Conservation (phyloP, 2,329 filamentous ascomycete genomes). For the Chaetothyriales sp. region DNA sequence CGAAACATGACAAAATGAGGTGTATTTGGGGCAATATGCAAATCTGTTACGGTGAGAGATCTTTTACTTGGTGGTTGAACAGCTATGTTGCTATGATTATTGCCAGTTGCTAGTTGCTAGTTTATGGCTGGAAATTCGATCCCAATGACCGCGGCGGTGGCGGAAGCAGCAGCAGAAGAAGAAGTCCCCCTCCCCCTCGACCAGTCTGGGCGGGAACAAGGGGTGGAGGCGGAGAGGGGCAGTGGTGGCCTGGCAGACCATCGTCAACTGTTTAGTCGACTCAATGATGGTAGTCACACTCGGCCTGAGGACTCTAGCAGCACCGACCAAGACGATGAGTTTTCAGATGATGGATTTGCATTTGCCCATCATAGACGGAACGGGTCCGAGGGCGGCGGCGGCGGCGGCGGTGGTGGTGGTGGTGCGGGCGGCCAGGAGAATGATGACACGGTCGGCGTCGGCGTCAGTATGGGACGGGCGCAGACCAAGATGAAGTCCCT, state of each 20-base stretch:
- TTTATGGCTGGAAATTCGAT: too few species aligned
- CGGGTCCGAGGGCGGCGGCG: too few species aligned
- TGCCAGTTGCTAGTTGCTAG: too few species aligned
- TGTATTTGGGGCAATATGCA: too few species aligned
- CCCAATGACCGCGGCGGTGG: too few species aligned
- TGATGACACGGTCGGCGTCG: constrained; percentile 30
- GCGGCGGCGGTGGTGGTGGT: too few species aligned
- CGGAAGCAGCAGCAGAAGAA: too few species aligned
- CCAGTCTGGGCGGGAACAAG: neutral
- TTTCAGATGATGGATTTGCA: neutral
- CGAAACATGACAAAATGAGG: too few species aligned
- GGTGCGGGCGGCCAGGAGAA: neutral
- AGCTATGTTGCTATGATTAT: too few species aligned
- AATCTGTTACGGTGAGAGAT: too few species aligned
- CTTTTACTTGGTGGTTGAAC: too few species aligned
- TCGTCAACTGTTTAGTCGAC: neutral
- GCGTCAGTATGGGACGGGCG: constrained; percentile 42
- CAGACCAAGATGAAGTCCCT: constrained; percentile 43
- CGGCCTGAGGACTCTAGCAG: neutral
- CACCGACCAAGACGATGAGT: neutral
- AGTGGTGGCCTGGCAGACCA: neutral
- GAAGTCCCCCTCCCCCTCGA: neutral
- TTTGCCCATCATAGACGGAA: neutral
- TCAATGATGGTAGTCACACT: neutral
- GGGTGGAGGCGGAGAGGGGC: too few species aligned